Conservation (phyloP, 2,329 filamentous ascomycete genomes). For the Diaporthe sp. region DNA sequence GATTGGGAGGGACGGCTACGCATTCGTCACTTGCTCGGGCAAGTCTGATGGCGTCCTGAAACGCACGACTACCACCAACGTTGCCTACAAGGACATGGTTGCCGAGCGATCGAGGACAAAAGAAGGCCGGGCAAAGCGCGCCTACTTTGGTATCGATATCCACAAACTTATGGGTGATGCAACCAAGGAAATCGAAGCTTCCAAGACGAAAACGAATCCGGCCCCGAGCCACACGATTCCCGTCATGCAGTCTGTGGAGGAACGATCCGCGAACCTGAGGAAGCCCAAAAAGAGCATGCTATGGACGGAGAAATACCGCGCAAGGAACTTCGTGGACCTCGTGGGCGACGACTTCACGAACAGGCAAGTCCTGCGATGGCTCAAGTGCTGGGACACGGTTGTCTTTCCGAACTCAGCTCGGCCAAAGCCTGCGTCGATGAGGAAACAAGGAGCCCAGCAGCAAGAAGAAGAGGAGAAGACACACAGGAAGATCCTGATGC, state of each 20-base stretch:
- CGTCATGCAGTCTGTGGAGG: slow-evolving; percentile 61
- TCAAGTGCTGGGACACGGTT: slow-evolving; percentile 93
- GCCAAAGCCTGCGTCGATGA: slow-evolving; percentile 62
- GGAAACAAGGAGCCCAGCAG: slow-evolving; percentile 60
- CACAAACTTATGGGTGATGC: slow-evolving; percentile 84
- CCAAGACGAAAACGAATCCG: slow-evolving; percentile 46
- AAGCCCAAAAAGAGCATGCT: slow-evolving; percentile 71
- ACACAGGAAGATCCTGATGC: slow-evolving; percentile 88
- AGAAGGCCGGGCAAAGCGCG: slow-evolving; percentile 77
- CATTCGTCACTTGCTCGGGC: slow-evolving; percentile 70
- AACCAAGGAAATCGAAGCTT: slow-evolving; percentile 67
- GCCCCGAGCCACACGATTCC: slow-evolving; percentile 48
- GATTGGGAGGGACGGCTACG: slow-evolving; percentile 51
- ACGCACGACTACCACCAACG: slow-evolving; percentile 60
- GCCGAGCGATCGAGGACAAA: slow-evolving; percentile 76
- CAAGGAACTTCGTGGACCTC: slow-evolving; percentile 90
- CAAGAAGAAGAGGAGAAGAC: slow-evolving; percentile 77
- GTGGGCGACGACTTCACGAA: slow-evolving; percentile 97
- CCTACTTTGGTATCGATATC: slow-evolving; percentile 94
- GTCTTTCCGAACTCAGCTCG: slow-evolving; percentile 86
- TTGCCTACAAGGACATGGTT: slow-evolving; percentile 77
- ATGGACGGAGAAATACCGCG: slow-evolving; percentile 98
- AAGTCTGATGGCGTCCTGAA: slow-evolving; percentile 68
- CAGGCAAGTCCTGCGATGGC: slow-evolving; percentile 88
- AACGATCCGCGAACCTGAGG: slow-evolving; percentile 48